These are phyloP conservation scores for Russula foetens DNA, from an alignment of 768 basidiomycete genomes.

Conservation along the genomic window DNA sequence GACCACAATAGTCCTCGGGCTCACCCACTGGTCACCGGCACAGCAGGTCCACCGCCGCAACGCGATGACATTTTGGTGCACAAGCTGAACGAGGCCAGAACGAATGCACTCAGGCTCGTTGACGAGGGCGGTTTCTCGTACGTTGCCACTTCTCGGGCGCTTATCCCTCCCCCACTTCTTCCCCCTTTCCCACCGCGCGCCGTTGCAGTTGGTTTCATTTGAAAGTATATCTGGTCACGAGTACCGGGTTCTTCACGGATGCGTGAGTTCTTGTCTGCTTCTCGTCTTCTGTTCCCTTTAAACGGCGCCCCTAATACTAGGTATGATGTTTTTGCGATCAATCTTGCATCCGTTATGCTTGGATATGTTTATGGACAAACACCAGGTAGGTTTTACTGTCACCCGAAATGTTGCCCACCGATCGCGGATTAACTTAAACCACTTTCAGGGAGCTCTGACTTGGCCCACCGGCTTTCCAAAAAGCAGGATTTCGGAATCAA, in stretches of 20 bases:
- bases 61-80: background rate
- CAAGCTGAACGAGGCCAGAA: conserved; percentile 58
- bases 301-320: conserved; percentile 24
- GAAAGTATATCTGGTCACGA: conserved; percentile 41
- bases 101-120: conserved; percentile 74
- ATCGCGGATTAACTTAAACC: background rate
- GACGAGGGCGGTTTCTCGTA: conserved; percentile 83
- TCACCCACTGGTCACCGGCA: background rate
- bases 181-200: background rate
- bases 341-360: conserved; percentile 74
- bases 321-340: conserved; percentile 88
- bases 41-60: background rate
- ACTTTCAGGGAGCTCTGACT: background rate
- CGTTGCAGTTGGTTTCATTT: conserved; percentile 39
- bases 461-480: background rate
- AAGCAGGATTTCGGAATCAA: conserved; percentile 32
- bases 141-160: conserved; percentile 20
- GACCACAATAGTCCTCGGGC: background rate
- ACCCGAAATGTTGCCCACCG: background rate
- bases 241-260: conserved; percentile 90
- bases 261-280: conserved; percentile 35
- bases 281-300: background rate
- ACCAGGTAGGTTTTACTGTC: background rate
- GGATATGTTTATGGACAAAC: conserved; percentile 63
- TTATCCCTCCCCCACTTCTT: background rate